These are phyloP conservation scores for Aspergillus tamarii DNA, from an alignment of 2,329 filamentous ascomycete genomes.

Conservation along the genomic window DNA sequence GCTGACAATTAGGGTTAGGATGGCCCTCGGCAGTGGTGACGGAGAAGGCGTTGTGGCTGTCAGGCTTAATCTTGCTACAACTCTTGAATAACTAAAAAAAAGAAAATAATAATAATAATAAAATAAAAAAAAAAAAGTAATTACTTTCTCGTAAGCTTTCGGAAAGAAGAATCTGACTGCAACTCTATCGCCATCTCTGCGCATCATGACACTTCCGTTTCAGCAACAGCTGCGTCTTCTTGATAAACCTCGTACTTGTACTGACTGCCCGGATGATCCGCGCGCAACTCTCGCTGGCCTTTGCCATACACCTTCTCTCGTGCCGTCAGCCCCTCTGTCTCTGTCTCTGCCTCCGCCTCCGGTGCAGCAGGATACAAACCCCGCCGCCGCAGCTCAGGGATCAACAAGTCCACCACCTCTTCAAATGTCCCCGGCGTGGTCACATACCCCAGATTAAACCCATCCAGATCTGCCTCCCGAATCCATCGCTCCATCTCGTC, in stretches of 20 bases:
- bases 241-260: conserved; percentile 67
- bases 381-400: conserved; percentile 51
- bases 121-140: too few species aligned
- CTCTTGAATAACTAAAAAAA: too few species aligned
- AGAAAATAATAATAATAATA: too few species aligned
- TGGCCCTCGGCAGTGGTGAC: conserved; percentile 10
- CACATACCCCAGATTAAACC: conserved; percentile 51
- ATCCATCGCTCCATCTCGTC: conserved; percentile 55
- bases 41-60: conserved; percentile 15
- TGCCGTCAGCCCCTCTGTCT: conserved; percentile 46
- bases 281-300: conserved; percentile 59
- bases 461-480: conserved; percentile 46
- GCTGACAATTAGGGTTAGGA: background rate
- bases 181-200: background rate
- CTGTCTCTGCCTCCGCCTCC: conserved; percentile 8
- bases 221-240: conserved; percentile 47
- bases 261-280: conserved; percentile 61
- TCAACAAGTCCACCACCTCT: conserved; percentile 54
- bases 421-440: conserved; percentile 57
- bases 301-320: conserved; percentile 66
- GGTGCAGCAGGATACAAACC: conserved; percentile 46
- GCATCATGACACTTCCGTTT: background rate
- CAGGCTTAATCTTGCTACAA: background rate
- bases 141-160: background rate
- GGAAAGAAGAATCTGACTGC: background rate